Base-by-base conservation (phyloP, 2,329 filamentous ascomycete species). In the Lasiodiplodia citricola region DNA sequence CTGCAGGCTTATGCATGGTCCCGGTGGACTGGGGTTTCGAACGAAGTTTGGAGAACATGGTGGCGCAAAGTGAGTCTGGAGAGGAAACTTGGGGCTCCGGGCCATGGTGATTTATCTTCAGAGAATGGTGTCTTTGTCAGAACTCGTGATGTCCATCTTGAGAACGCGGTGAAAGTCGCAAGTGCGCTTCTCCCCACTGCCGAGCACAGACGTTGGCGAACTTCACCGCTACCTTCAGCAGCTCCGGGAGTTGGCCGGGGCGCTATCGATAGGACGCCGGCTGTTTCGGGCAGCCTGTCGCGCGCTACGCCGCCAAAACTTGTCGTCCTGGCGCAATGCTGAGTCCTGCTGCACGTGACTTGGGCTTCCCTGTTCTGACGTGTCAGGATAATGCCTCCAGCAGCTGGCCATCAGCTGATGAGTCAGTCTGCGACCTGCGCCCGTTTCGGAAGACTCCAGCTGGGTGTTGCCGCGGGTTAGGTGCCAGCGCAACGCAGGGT, bases 1-100 rank as follows among this genome's bases (percentile, higher is more conserved):
- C 58, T 64, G 60, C 60, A 64, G 60, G 58, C 60, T 64, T 64
- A 37, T 64, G 60, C 60, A 64, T 64, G 47, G 60, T 50, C 18
- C 21, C n/a, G 18, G 37, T 13, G 23, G 57, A 47, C 58, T 64
- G 56, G 56, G 56, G 37, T 23, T 60, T 60, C 21, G 37, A 28
- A 28, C 44, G 60, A n/a, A 52, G 60, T 25, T 64, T 64, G 44
- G 60, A 51, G 21, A 62, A 64, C 60, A 64, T 64, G 47, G 31
- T 52, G 60, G 14, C 28, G n/a, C 23, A 31, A 13, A n/a, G 13
- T 37, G 18, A 31, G 14, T 63, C 18, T 63, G 58, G 28, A 4
- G n/a, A 35, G 44, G 11, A 6, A 23, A 52, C 31, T 23, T 13
- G 16, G 13, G n/a, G 28, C n/a, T 38, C 31, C 23, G 60, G 60